Conservation (phyloP, 768 basidiomycete species). For the Hypholoma fasciculare region DNA sequence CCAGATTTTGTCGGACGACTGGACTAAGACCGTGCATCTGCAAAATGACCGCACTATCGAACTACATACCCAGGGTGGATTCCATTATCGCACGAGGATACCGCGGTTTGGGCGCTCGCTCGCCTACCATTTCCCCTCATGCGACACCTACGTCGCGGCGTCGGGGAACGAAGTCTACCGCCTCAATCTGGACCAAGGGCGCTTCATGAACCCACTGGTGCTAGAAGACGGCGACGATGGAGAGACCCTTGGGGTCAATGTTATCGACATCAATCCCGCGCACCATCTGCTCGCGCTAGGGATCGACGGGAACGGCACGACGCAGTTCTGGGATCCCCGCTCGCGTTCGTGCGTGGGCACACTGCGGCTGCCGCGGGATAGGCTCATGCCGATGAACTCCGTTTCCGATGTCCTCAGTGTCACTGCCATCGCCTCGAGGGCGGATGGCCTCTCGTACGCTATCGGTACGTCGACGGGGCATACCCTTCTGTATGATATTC, state of each 20-base stretch:
- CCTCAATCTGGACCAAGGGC: constrained; percentile 93
- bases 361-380: constrained; percentile 56
- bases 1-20: constrained; percentile 94
- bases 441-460: constrained; percentile 91
- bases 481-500: constrained; percentile 91
- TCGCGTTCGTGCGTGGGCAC: constrained; percentile 75
- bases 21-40: constrained; percentile 97
- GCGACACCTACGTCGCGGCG: constrained; percentile 84
- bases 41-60: constrained; percentile 95
- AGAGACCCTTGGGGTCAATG: constrained; percentile 82
- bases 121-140: constrained; percentile 92
- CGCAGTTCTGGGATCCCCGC: constrained; percentile 96
- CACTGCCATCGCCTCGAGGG: constrained; percentile 82
- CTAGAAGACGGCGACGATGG: constrained; percentile 51
- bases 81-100: constrained; percentile 92
- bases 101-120: constrained; percentile 91
- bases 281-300: constrained; percentile 92
- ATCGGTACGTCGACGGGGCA: constrained; percentile 96
- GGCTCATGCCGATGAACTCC: constrained; percentile 44
- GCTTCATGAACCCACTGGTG: constrained; percentile 81
- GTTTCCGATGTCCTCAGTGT: constrained; percentile 50
- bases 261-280: constrained; percentile 88
- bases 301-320: constrained; percentile 80
- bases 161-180: constrained; percentile 89
- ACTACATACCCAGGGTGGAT: constrained; percentile 90